Percentiles rank a stretch among this genome's conserved stretches.
phyloP scores from a whole-genome alignment of 2,329 filamentous ascomycete genomes.

The Colletotrichum endophyticum region DNA sequence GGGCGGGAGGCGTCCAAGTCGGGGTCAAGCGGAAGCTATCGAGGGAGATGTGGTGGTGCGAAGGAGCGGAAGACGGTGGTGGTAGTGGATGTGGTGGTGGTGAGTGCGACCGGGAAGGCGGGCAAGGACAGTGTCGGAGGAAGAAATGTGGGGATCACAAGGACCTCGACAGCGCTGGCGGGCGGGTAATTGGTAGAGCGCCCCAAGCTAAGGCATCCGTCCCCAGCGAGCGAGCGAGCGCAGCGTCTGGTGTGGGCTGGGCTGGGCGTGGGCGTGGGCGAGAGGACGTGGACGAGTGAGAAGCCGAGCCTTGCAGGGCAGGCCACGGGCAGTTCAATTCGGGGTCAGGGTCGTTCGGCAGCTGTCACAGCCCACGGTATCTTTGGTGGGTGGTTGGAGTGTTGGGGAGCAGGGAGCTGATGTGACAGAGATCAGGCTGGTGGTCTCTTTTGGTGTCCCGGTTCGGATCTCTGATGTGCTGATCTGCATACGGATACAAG shows the following conservation, averaged over 20 bases:
- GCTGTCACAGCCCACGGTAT: not conserved
- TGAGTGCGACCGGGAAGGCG: constrained; percentile 19
- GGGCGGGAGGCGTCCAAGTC: not conserved
- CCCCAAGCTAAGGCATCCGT: constrained; percentile 10
- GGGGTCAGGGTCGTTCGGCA: not conserved
- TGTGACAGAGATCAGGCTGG: not conserved
- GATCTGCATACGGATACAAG: not conserved
- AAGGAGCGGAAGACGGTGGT: constrained; percentile 13
- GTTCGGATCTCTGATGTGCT: not conserved
- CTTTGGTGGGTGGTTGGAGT: not conserved
- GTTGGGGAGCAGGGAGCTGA: not conserved
- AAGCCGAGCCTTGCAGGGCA: constrained; percentile 14
- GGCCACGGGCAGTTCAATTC: not conserved
- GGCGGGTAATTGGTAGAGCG: constrained; percentile 13
- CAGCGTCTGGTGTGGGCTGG: not conserved
- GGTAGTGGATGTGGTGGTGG: not conserved
- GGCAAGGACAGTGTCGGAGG: constrained; percentile 21
- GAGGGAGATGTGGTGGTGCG: constrained; percentile 19
- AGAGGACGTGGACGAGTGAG: not conserved
- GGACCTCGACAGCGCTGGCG: constrained; percentile 13
- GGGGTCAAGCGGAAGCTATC: constrained; percentile 15
- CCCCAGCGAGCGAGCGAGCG: not conserved
- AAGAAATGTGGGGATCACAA: constrained; percentile 21
- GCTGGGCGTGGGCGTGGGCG: not conserved
- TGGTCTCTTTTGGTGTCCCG: not conserved